These are phyloP conservation scores for Tillandsia leiboldiana DNA, from an alignment of 176 grass and related monocot genomes.

Conservation along the genomic window DNA sequence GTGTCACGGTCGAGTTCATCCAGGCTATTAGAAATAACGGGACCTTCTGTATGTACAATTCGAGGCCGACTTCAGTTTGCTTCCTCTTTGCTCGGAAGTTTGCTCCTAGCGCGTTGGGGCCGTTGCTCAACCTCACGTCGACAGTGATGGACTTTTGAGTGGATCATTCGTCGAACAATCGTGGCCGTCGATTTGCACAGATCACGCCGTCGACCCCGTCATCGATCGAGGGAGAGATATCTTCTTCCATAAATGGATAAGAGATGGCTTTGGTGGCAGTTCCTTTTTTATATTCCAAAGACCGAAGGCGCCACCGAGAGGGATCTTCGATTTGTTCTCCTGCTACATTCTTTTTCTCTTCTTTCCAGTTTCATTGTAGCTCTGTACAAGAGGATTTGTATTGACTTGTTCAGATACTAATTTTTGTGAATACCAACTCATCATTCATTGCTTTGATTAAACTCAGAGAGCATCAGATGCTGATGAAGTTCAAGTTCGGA, in stretches of 20 bases:
- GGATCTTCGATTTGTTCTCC: no score
- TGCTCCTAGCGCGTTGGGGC: slow-evolving; percentile 35
- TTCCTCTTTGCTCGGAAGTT: slow-evolving; percentile 94
- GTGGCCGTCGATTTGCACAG: no score
- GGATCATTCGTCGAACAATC: not conserved
- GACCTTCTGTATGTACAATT: slow-evolving; percentile 47
- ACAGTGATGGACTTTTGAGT: slow-evolving; percentile 46
- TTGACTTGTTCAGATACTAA: not conserved
- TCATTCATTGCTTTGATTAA: not conserved
- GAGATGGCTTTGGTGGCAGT: no score
- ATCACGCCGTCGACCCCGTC: no score
- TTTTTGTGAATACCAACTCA: slow-evolving; percentile 4
- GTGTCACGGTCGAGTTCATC: slow-evolving; percentile 39
- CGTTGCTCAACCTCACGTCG: slow-evolving; percentile 53
- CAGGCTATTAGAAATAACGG: slow-evolving; percentile 40
- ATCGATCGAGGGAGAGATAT: no score
- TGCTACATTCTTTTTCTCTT: no score
- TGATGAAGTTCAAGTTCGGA: not conserved
- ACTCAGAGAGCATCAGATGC: not conserved
- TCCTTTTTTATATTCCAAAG: no score
- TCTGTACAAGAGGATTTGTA: no score
- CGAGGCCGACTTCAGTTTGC: slow-evolving; percentile 25
- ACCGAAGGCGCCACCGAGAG: no score
- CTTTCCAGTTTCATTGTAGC: no score
- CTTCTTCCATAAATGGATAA: no score